Evolutionary conservation across 2,329 filamentous ascomycete genomes (phyloP), one percentile per base, ranked within the genome.

Genomic region (Stemphylium beticola): DNA sequence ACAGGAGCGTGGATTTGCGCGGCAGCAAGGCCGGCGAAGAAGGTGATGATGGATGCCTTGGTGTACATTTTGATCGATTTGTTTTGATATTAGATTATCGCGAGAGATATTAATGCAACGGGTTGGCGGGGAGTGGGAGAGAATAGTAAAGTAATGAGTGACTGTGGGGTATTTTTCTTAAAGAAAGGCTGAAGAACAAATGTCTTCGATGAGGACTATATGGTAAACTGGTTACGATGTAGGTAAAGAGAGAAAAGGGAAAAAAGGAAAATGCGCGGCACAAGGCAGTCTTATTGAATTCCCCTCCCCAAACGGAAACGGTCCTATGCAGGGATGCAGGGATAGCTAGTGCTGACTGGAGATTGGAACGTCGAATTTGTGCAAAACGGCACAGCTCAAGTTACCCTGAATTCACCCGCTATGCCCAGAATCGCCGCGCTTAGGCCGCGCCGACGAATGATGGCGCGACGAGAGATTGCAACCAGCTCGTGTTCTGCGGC

Each of bases 11-110:
- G 66, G 60, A 68, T 53, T 55, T 66, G 64, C 33, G 69, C 71
- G 55, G 70, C 71, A 59, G 82, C 79, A 55, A 86, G 75, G 75
- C 80, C 80, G 64, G 83, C 74, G 62, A 83, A 79, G 64, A 85
- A 73, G 57, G 79, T 71, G 60, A 83, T 72, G 64, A 82, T 64
- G 53, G 81, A 71, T 58, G 58, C 59, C 56, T 69, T 62, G 65
- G 65, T 52, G 67, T 71, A 71, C 74, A 76, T 76, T 39, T 54
- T 75, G 65, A 55, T 39, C 14, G 36, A 26, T 31, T 45, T 55
- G n/a, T n/a, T 31, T 53, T 42, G 52, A 56, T 42, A 71, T 50
- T 49, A 53, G 61, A 72, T 74, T 72, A 73, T 36, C 58, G 50
- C 55, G 50, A 56, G 49, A 29, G 26, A 10, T 29, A 29, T 29